Evolutionary conservation across 257 asterid genomes (phyloP).

Genomic region (Dorcoceras hygrometricum): DNA sequence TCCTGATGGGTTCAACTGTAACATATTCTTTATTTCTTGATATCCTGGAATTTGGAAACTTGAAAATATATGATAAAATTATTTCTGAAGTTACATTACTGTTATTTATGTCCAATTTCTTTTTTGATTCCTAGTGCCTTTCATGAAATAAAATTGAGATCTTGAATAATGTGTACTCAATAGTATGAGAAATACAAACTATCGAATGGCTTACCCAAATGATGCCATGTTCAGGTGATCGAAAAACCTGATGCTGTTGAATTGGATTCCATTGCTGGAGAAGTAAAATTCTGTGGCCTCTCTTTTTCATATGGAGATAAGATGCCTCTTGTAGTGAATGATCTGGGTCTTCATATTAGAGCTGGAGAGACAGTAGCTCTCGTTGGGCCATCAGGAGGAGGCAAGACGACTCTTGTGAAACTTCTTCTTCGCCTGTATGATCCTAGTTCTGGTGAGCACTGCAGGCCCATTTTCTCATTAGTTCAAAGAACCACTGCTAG

Average conservation of each 20-base stretch:
- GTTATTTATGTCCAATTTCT: not conserved
- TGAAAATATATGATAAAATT: not conserved
- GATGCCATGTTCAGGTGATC: slow-evolving; percentile 39
- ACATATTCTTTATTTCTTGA: too few relatives aligned
- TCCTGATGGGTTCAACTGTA: not conserved
- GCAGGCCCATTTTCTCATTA: slow-evolving; percentile 5
- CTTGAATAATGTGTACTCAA: not conserved
- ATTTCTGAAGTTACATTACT: not conserved
- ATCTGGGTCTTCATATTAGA: slow-evolving; percentile 59
- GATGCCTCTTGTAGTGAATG: slow-evolving; percentile 49
- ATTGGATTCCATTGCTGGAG: slow-evolving; percentile 57
- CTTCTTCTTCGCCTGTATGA: slow-evolving; percentile 92
- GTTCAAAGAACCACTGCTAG: not conserved
- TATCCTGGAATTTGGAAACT: not conserved
- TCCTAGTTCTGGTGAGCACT: slow-evolving; percentile 61
- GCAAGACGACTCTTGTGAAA: slow-evolving; percentile 85
- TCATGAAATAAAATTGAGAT: not conserved
- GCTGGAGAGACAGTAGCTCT: slow-evolving; percentile 90
- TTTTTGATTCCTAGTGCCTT: too few relatives aligned
- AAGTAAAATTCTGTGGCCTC: slow-evolving; percentile 58
- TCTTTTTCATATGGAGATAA: slow-evolving; percentile 62
- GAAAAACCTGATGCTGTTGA: slow-evolving; percentile 71
- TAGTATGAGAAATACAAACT: not conserved
- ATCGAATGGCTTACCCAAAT: slow-evolving; percentile 3
- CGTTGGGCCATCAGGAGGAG: slow-evolving; percentile 98